Conservation (phyloP, 192 early-diverging fungal genomes). For the Cladochytrium replicatum region DNA sequence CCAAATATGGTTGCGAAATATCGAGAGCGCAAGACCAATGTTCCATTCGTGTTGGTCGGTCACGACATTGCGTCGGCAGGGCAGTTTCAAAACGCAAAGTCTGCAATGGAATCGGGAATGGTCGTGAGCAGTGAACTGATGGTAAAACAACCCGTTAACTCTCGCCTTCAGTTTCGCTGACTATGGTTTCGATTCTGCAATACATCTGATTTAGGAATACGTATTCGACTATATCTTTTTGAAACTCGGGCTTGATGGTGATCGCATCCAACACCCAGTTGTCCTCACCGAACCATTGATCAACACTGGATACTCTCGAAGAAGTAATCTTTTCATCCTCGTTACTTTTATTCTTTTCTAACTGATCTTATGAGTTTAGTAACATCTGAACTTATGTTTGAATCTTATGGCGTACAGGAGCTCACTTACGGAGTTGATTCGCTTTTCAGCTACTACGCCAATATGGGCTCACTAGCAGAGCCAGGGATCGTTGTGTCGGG, state of each 20-base stretch:
- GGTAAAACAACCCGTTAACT: slow-evolving; percentile 42
- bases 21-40: slow-evolving; percentile 42
- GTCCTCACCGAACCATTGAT: slow-evolving; percentile 83
- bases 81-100: slow-evolving; percentile 37
- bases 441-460: slow-evolving; percentile 76
- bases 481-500: slow-evolving; percentile 65
- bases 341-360: neutral
- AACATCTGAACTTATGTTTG: slow-evolving; percentile 82
- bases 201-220: slow-evolving; percentile 55
- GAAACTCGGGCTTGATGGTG: slow-evolving; percentile 62
- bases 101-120: slow-evolving; percentile 55
- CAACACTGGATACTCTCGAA: slow-evolving; percentile 63
- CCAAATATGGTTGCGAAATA: slow-evolving; percentile 59
- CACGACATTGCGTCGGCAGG: slow-evolving; percentile 53
- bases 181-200: slow-evolving; percentile 6
- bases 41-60: slow-evolving; percentile 43
- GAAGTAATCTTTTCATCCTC: slow-evolving; percentile 33
- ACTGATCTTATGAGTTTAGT: slow-evolving; percentile 29
- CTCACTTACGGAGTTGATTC: slow-evolving; percentile 80
- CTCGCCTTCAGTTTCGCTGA: slow-evolving; percentile 4
- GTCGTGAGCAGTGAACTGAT: slow-evolving; percentile 65
- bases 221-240: slow-evolving; percentile 80
- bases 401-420: slow-evolving; percentile 66
- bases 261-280: slow-evolving; percentile 66
- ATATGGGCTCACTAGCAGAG: slow-evolving; percentile 39